Base-by-base conservation (phyloP, 108 stramenopile genomes). In the Aurantiochytrium sp. region DNA sequence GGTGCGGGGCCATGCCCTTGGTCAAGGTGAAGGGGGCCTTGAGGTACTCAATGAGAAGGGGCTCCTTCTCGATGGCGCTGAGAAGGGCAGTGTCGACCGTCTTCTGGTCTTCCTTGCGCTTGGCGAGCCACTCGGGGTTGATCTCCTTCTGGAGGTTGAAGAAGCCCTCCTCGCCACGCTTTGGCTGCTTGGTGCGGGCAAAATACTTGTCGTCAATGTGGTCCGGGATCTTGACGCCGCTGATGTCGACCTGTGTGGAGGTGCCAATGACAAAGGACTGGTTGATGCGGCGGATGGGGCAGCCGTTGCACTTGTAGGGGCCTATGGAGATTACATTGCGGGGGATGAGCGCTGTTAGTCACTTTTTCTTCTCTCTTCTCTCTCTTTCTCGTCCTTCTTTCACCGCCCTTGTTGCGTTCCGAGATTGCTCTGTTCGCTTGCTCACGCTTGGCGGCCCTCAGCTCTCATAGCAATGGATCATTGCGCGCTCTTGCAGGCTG, bases 261-360 rank as follows among this genome's bases (percentile, higher is more conserved):
- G 99, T 99, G 60, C 96, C 99, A 91, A 99, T 99, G 16, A 98
- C 98, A 91, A 99, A 99, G 23, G 97, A 97, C 94, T 97, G 98
- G 93, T 98, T 98, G 44, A 99, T 97, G 60, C 99, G 97, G 72
- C 98, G 97, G 60, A 99, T 93, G 35, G 99, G 99, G 21, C 98
- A 98, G 59, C 99, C 99, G 92, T 99, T 99, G 90, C 99, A 94
- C 93, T 96, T 95, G 96, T 97, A 99, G 12, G 99, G 99, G 88
- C 99, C 99, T 94, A 91, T 14, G 55, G 4, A 87, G 51, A 29
- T 58, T 60, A 89, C 42, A 69, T 69, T 69, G 0, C 25, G 64
- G 1, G 42, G 6, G 64, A 3, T 10, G 18, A 6, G 19, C 6
- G 44, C 19, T 44, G 14, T 18, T 25, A 25, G 47, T 73, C 51